Base-by-base conservation (phyloP, 1,284 basidiomycete genomes). In the Leccinum angustisporum region DNA sequence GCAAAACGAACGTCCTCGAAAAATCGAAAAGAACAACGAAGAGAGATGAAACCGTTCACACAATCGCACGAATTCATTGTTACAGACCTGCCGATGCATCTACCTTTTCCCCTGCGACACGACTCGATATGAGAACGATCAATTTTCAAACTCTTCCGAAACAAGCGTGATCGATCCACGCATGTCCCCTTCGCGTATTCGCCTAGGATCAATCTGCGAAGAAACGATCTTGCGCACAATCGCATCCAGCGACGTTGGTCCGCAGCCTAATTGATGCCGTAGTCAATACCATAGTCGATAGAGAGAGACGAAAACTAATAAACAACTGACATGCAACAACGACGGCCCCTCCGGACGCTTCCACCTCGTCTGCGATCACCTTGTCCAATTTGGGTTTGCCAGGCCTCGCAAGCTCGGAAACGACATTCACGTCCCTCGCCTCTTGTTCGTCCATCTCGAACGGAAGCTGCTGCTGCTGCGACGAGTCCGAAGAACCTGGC, bases 381-480 rank as follows among this genome's bases (percentile, higher is more conserved):
- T 80, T 76, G 56, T 86, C 83, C 54, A 93, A 72, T 66, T 84
- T 87, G n/a, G 93, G 92, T 68, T 87, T 86, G 0, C 93, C 93
- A 1, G 85, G 83, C 51, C 86, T 79, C 10, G 88, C 88, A 60
- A 85, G 79, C 74, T 94, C 92, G 9, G 88, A 81, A 46, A 94
- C 78, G 16, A 85, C 70, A 25, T 80, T 80, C 65, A 93, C 80
- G 64, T 94, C 92, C 11, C 79, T 76, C 66, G 87, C 80, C 72
- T 95, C 93, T 54, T 80, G 78, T 48, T 83, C 81, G 65, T 88
- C 86, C 60, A 93, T 77, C 70, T 85, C 82, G 18, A 91, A 80
- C 74, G 73, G 59, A 6, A 57, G 48, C 1, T 48, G 8, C 1
- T 48, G 8, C 18, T 61, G 43, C 1, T 21, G 43, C 18, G 43